Base-by-base conservation (phyloP, 2,329 filamentous ascomycete genomes). In the Aureobasidium sp. region DNA sequence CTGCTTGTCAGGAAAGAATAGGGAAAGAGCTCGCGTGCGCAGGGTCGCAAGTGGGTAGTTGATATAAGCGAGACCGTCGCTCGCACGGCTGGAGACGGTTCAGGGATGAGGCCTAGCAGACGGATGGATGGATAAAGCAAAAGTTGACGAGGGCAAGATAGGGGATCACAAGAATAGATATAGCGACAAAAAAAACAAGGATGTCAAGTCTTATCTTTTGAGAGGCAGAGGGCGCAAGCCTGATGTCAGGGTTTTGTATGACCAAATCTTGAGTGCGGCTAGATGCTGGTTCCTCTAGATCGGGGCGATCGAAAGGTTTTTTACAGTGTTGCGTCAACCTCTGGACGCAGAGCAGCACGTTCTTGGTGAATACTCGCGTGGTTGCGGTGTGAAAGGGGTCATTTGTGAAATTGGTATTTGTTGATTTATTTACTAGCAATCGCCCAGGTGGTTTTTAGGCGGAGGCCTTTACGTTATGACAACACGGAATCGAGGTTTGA, bases 231-330 rank as follows among this genome's bases (percentile, higher is more conserved):
- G 32, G 34, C 29, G 47, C 35, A 30, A 29, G 27, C 47, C 47
- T 40, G 48, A 41, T 41, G 25, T 40, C 37, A 51, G 25, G 48
- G 48, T 41, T 51, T 50, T 40, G 37, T 32, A 51, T 4, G 14
- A 21, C 35, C 40, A 19, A 34, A 51, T 40, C 25, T 40, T 29
- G 37, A 35, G 48, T 41, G 35, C 48, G 48, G 48, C 48, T 27
- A 51, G 37, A 50, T 39, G 10, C 24, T 48, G 34, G 45, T 30
- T 30, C 39, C 16, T 50, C n/a, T 7, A 50, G 45, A 50, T 50
- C 45, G 45, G 35, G 16, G 11, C 22, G 35, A 50, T 51, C 48
- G 35, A 41, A 41, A 40, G 21, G 6, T 30, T 25, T 34, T 51
- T 51, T 34, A 39, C 34, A 35, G 45, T 25, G 24, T 21, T 51